Percentiles rank a stretch among this genome's conserved stretches.
These are phyloP conservation scores for Vickermania spadyakhi DNA, from an alignment of 208 protist species.

Conservation along the genomic window DNA sequence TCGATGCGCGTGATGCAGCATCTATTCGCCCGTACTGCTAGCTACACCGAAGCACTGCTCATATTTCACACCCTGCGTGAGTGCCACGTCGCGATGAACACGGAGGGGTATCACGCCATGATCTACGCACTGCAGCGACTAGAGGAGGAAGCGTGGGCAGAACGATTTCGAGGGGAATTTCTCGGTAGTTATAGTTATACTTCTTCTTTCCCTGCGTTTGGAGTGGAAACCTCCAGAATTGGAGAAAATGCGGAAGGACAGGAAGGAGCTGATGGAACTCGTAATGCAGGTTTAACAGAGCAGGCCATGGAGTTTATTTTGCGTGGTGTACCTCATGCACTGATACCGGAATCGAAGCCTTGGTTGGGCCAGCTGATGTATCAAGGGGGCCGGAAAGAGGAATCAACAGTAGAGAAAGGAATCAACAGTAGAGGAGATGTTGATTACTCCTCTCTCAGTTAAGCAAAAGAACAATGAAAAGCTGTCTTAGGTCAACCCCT, in stretches of 20 bases:
- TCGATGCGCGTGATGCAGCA: constrained; percentile 81
- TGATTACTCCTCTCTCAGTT: too few species aligned
- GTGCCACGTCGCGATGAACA: constrained; percentile 81
- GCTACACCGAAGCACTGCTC: constrained; percentile 71
- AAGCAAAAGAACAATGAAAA: too few species aligned
- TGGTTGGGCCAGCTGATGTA: constrained; percentile 88
- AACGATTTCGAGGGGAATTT: constrained; percentile 66
- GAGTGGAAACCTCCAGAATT: constrained; percentile 5
- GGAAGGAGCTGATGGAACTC: constrained; percentile 14
- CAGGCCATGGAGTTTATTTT: constrained; percentile 87
- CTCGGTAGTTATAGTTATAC: too few species aligned
- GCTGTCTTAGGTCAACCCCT: too few species aligned
- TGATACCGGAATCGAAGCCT: constrained; percentile 87
- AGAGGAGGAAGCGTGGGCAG: constrained; percentile 83
- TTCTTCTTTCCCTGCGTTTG: too few species aligned
- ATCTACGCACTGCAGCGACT: constrained; percentile 85
- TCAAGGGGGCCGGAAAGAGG: constrained; percentile 27
- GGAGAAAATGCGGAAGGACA: neutral
- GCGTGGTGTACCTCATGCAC: constrained; percentile 63
- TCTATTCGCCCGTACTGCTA: constrained; percentile 66
- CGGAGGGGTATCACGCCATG: constrained; percentile 88
- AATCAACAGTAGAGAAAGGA: too few species aligned
- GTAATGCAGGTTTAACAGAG: constrained; percentile 42
- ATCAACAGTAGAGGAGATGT: too few species aligned
- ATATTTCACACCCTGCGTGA: constrained; percentile 81